Evolutionary conservation across 2,329 filamentous ascomycete species (phyloP).

Genomic region (Didymellaceae sp.): DNA sequence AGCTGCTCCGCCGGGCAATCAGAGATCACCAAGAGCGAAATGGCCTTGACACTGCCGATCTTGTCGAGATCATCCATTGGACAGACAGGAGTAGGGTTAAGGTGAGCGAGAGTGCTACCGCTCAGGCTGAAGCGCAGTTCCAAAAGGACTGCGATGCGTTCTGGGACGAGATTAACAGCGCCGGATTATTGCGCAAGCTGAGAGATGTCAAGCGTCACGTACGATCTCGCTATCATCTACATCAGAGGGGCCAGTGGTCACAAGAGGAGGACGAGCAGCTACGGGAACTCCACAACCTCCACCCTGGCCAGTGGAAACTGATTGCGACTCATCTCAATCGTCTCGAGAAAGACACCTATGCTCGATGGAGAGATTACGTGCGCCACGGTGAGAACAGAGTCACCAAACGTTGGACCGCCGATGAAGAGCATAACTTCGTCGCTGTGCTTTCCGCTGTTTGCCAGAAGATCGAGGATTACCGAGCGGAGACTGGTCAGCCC

Average conservation of each 20-base stretch:
- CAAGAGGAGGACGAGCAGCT: slow-evolving; percentile 65
- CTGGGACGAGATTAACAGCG: slow-evolving; percentile 42
- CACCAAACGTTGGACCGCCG: slow-evolving; percentile 64
- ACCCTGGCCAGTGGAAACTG: slow-evolving; percentile 65
- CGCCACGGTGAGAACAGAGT: slow-evolving; percentile 62
- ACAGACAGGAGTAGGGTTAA: background rate
- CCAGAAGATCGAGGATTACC: slow-evolving; percentile 52
- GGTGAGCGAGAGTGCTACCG: background rate
- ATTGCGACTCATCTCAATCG: slow-evolving; percentile 68
- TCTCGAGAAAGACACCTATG: slow-evolving; percentile 69
- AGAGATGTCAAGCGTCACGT: slow-evolving; percentile 53
- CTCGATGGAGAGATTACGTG: slow-evolving; percentile 73
- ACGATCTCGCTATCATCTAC: slow-evolving; percentile 71
- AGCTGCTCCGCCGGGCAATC: slow-evolving; percentile 33
- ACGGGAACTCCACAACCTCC: slow-evolving; percentile 52
- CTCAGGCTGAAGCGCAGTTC: slow-evolving; percentile 11
- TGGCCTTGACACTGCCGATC: slow-evolving; percentile 19
- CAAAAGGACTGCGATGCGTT: slow-evolving; percentile 29
- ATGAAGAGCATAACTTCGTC: slow-evolving; percentile 64
- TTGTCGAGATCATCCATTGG: slow-evolving; percentile 32
- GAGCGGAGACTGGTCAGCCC: slow-evolving; percentile 23
- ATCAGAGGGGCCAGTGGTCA: slow-evolving; percentile 67
- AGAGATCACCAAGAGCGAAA: slow-evolving; percentile 28
- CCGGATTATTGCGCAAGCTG: slow-evolving; percentile 41
- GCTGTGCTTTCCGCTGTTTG: slow-evolving; percentile 62